Conservation (phyloP, 495 filamentous ascomycete genomes). For the Collariella sp. region DNA sequence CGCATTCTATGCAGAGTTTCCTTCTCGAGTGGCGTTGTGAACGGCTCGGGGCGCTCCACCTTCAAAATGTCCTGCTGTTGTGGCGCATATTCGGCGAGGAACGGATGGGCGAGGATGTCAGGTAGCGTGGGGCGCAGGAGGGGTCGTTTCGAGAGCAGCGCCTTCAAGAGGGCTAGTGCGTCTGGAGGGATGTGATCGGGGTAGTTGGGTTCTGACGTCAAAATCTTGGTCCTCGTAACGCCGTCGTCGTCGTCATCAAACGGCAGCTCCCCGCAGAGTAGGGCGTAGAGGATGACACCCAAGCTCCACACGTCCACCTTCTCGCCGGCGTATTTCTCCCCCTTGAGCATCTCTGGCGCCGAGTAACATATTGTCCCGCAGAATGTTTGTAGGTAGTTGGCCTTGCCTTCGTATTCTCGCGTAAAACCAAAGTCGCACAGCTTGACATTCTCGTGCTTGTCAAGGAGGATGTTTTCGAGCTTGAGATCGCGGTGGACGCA, state of each 20-base stretch:
- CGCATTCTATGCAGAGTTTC: slow-evolving; percentile 89
- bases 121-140: slow-evolving; percentile 71
- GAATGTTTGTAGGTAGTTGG: slow-evolving; percentile 93
- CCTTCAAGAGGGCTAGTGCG: slow-evolving; percentile 63
- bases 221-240: slow-evolving; percentile 73
- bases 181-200: slow-evolving; percentile 71
- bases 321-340: slow-evolving; percentile 94
- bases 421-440: slow-evolving; percentile 99
- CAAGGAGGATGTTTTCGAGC: slow-evolving; percentile 92
- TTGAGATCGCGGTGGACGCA: slow-evolving; percentile 97
- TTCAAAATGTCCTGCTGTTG: slow-evolving; percentile 88
- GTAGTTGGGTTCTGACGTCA: slow-evolving; percentile 74
- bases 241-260: slow-evolving; percentile 93
- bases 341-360: slow-evolving; percentile 96
- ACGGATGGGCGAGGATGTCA: slow-evolving; percentile 85
- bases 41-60: slow-evolving; percentile 71
- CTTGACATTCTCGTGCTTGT: slow-evolving; percentile 97
- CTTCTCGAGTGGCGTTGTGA: slow-evolving; percentile 82
- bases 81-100: slow-evolving; percentile 78
- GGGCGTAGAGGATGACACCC: slow-evolving; percentile 89
- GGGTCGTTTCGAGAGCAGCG: slow-evolving; percentile 80
- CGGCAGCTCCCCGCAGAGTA: slow-evolving; percentile 85
- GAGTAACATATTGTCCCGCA: slow-evolving; percentile 97
- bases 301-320: slow-evolving; percentile 98
- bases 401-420: slow-evolving; percentile 89